Evolutionary conservation across 257 asterid genomes (phyloP).

Genomic region (Fraxinus cuspidata): DNA sequence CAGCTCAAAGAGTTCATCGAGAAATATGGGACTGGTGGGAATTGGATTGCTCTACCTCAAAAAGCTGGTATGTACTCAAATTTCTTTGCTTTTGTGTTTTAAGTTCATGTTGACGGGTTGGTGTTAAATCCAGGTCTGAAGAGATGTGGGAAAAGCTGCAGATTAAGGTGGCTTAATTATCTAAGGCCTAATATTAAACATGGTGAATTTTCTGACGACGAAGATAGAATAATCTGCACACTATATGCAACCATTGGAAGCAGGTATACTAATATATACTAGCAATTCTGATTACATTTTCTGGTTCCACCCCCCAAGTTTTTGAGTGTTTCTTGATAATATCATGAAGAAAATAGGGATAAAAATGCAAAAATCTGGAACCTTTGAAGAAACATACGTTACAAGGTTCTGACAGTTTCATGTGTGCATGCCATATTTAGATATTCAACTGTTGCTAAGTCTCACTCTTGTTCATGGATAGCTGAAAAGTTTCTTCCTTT

Average conservation of each 20-base stretch:
- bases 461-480: background rate
- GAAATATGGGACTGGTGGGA: constrained; percentile 19
- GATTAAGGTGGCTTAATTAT: constrained; percentile 19
- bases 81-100: background rate
- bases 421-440: background rate
- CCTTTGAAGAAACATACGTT: too few species aligned
- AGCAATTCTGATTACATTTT: background rate
- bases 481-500: background rate
- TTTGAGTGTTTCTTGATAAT: background rate
- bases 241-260: constrained; percentile 16
- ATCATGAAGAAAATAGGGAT: too few species aligned
- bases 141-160: constrained; percentile 20
- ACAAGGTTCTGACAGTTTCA: background rate
- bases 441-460: background rate
- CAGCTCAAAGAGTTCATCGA: constrained; percentile 13
- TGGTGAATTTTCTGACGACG: constrained; percentile 15
- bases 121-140: constrained; percentile 8
- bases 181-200: constrained; percentile 20
- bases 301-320: background rate
- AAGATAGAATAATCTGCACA: constrained; percentile 13
- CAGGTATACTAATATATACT: background rate
- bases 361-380: too few species aligned
- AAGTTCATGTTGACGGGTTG: background rate
- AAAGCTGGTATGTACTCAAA: background rate
- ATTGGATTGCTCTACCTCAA: constrained; percentile 17